Evolutionary conservation across 2,329 filamentous ascomycete genomes (phyloP), one percentile per base, ranked within the genome.

Genomic region (Curvularia verruculosa): DNA sequence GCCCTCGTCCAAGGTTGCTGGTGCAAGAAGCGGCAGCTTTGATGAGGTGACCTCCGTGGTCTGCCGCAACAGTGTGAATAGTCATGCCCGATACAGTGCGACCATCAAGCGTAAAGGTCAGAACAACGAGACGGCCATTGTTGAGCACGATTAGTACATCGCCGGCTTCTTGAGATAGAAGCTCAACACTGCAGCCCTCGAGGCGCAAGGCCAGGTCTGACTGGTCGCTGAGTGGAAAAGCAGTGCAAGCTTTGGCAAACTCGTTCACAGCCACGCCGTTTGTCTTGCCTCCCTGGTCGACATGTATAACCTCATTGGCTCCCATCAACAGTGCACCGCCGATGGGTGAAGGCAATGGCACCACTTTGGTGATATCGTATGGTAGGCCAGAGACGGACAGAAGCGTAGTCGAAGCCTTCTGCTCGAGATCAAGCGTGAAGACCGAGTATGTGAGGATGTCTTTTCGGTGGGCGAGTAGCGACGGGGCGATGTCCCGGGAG

Each of bases 261-360:
- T 91, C 85, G 71, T 99, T 99, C 62, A 99, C 91, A 3, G 90
- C 94, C 56, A 98, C 89, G 2, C 92, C 94, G 69, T 92, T 96
- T 12, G 92, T 86, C 75, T 96, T 97, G 28, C 95, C 95, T 10
- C 92, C 92, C 81, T 99, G 95, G 71, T 98, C 94, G 63, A 99
- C 87, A 75, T 99, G 95, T 58, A 99, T 90, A 60, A 99, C 78
- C 72, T 97, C 92, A 72, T 99, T 98, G 46, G 85, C 84, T 26
- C 95, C 96, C 19, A 98, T 80, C 15, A 99, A 83, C 15, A 99
- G 80, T 36, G 92, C 91, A 41, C 95, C 95, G 23, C 95, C 95
- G 39, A 98, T 88, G 1, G 94, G 94, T 5, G 89, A 83, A 4
- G 93, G 91, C 3, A 99, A 80, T 7, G 95, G 87, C 44, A 97